These are phyloP conservation scores for Myriosclerotinia curreyana DNA, from an alignment of 2,329 filamentous ascomycete species.

Conservation along the genomic window DNA sequence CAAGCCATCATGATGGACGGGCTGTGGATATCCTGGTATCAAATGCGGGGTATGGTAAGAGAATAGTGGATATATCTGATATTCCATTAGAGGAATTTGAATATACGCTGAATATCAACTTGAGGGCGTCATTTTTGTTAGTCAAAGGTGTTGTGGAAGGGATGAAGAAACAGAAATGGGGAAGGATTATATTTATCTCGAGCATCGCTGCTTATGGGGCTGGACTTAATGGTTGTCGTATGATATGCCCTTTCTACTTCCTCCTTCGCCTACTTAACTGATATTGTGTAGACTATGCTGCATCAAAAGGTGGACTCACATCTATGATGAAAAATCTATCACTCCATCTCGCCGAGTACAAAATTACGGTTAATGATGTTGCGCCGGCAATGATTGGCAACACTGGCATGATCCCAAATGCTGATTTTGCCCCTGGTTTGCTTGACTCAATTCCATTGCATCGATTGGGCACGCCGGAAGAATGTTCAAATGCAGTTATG, in stretches of 20 bases:
- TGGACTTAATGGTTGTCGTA: conserved; percentile 36
- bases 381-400: conserved; percentile 48
- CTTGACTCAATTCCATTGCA: conserved; percentile 44
- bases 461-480: conserved; percentile 45
- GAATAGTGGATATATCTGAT: conserved; percentile 44
- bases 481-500: conserved; percentile 47
- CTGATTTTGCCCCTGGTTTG: conserved; percentile 31
- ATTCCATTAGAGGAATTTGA: conserved; percentile 36
- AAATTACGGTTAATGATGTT: conserved; percentile 48
- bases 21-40: conserved; percentile 60
- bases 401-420: conserved; percentile 45
- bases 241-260: conserved; percentile 6
- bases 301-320: conserved; percentile 46
- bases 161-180: conserved; percentile 44
- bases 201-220: conserved; percentile 32
- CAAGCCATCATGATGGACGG: conserved; percentile 46
- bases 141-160: conserved; percentile 32
- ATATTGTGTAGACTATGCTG: conserved; percentile 32
- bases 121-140: conserved; percentile 33
- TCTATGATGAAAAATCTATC: conserved; percentile 48
- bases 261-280: neutral
- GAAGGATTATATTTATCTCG: conserved; percentile 33
- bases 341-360: conserved; percentile 43
- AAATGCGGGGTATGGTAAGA: conserved; percentile 64
- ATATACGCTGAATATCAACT: conserved; percentile 34